Evolutionary conservation across 2,329 filamentous ascomycete species (phyloP).

Genomic region (Penicillium frequentans): DNA sequence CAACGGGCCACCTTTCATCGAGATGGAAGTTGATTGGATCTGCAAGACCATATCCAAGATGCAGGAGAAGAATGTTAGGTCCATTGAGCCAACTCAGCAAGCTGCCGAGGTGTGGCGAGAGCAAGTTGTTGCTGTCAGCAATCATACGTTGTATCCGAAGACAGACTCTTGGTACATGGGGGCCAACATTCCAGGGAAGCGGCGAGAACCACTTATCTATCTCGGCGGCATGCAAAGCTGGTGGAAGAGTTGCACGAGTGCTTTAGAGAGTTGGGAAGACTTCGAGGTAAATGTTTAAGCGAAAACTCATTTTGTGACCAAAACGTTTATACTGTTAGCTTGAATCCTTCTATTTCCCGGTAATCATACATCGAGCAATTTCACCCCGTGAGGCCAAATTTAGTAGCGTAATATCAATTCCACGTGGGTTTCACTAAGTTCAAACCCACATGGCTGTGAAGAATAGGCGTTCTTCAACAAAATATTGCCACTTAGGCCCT

Average conservation of each 20-base stretch:
- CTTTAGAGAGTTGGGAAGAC: slow-evolving; percentile 10
- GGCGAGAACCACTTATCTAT: slow-evolving; percentile 48
- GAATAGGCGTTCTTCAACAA: neutral
- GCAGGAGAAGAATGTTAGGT: slow-evolving; percentile 5
- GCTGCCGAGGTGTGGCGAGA: slow-evolving; percentile 18
- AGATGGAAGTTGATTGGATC: slow-evolving; percentile 35
- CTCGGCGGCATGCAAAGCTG: slow-evolving; percentile 19
- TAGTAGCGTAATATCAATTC: neutral
- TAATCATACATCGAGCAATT: neutral
- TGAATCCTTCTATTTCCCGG: too few relatives aligned
- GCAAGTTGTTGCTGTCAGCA: slow-evolving; percentile 8
- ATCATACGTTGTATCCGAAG: slow-evolving; percentile 16
- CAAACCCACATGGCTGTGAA: neutral
- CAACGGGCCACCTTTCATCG: slow-evolving; percentile 38
- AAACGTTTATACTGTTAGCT: too few relatives aligned
- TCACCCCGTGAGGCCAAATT: neutral
- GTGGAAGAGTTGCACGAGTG: slow-evolving; percentile 14
- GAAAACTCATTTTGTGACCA: neutral
- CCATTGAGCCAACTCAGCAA: slow-evolving; percentile 8
- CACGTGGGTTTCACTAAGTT: neutral
- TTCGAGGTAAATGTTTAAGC: neutral
- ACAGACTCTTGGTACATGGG: slow-evolving; percentile 28
- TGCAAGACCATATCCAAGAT: slow-evolving; percentile 16
- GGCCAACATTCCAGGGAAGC: slow-evolving; percentile 27
- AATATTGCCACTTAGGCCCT: neutral